Base-by-base conservation (phyloP, 352 stramenopile species). In the Aphanomyces astaci region DNA sequence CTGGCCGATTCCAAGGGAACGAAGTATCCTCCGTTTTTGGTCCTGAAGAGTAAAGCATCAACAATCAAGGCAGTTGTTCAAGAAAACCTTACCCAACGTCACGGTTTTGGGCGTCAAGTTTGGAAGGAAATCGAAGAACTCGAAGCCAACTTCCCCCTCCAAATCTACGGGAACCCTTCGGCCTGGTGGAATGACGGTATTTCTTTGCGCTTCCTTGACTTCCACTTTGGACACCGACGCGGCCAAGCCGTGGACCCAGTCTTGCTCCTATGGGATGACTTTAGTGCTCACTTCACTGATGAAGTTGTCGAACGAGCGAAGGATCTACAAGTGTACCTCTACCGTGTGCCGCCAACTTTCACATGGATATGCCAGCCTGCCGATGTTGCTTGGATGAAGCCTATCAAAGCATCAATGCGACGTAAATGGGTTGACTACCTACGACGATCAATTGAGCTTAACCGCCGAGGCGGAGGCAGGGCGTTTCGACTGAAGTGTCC, bases 101-200 rank as follows among this genome's bases (percentile, higher is more conserved):
- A 77, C 32, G 71, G 74, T 2, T 76, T 80, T 45, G 71, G 60
- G 0, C n/a, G 52, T 3, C 27, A 65, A 2, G 25, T 78, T 1
- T 79, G 70, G 56, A 11, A 45, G 3, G 56, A 74, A 9, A 46
- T 78, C 0, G 31, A 63, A 15, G 13, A 39, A 2, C 40, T 80
- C 10, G 64, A 80, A 11, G 22, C 22, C 4, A 5, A 25, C 25
- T 11, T 33, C 9, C 48, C 55, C 3, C 33, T 69, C 0, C 65
- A 71, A 2, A 80, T 77, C n/a, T 72, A 78, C 54, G 60, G 45
- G 24, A 78, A 80, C 32, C n/a, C 32, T 19, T 54, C 54, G 22
- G 71, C 52, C 0, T 78, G 73, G 73, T 81, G 68, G 65, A 75
- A 77, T 57, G 63, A 31, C 15, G n/a, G 74, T 3, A 33, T 80